These are phyloP conservation scores for Alnus glutinosa DNA, from an alignment of 306 rosid genomes.

Conservation along the genomic window DNA sequence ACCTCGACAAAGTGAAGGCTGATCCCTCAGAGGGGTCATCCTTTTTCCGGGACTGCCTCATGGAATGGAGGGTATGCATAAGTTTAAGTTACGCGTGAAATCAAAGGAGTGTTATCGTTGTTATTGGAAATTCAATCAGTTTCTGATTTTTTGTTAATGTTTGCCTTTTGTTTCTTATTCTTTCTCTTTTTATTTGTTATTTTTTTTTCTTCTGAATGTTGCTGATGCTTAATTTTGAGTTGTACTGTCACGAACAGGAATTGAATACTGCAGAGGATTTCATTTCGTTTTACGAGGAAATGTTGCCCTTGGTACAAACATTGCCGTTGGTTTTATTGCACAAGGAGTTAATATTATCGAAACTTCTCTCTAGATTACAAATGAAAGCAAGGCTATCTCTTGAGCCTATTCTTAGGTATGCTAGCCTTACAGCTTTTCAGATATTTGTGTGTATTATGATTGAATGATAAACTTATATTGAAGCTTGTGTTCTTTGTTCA, in stretches of 20 bases:
- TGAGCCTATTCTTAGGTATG: constrained; percentile 81
- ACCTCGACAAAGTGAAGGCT: constrained; percentile 62
- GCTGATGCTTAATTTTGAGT: constrained; percentile 12
- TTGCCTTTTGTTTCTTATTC: neutral
- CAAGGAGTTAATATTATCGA: constrained; percentile 60
- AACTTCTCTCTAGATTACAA: constrained; percentile 68
- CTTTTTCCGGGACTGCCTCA: constrained; percentile 79
- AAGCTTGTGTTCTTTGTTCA: neutral
- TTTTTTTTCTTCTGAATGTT: neutral
- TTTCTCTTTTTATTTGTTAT: neutral
- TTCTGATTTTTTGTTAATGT: neutral
- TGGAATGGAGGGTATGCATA: constrained; percentile 81
- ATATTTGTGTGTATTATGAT: constrained; percentile 9
- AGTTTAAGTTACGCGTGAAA: neutral
- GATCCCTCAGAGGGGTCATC: constrained; percentile 83
- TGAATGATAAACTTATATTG: neutral
- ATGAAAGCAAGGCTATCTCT: constrained; percentile 80
- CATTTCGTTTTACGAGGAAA: constrained; percentile 71
- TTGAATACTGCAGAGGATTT: constrained; percentile 89
- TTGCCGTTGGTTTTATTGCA: constrained; percentile 73
- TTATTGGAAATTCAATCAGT: too few relatives aligned
- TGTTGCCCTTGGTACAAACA: constrained; percentile 67
- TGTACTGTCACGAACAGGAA: constrained; percentile 51
- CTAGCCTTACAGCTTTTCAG: constrained; percentile 5
- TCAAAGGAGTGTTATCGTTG: too few relatives aligned